Evolutionary conservation across 1,284 basidiomycete species (phyloP), one percentile per base, ranked within the genome.

Genomic region (Boletellus deceptivus): DNA sequence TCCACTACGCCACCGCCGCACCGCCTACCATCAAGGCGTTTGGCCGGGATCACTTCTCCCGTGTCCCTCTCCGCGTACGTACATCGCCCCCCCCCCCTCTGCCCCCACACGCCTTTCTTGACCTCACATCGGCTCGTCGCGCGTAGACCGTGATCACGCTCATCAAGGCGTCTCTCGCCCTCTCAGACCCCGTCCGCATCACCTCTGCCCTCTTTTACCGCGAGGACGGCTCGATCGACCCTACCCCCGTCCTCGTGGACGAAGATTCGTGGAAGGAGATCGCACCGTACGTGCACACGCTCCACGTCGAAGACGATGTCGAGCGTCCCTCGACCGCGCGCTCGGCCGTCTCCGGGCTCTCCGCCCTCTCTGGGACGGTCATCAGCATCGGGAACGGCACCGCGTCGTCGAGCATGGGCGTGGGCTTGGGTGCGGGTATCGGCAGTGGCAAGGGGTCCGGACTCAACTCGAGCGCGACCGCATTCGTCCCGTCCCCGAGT

Each of bases 191-290:
- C 40, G 17, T 65, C 22, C 55, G 41, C 18, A 24, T 69, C 24
- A 38, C 52, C 25, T 47, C 56, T 6, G 68, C 66, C 6, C 27
- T 54, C 33, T 66, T 66, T 38, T 66, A 62, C 43, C 52, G 63
- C 39, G 68, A 66, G 43, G 64, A 66, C 29, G 66, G 68, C 29
- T 52, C 56, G 36, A 27, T 70, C 33, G 63, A 69, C 33, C 34
- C 54, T 0, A 50, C 56, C 0, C 55, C 56, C 9, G 55, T 57
- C 16, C 48, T 60, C 20, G 31, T 66, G 14, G 64, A 66, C 18
- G 67, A 70, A 17, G 63, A 62, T 38, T 70, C 68, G 36, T 66
- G 64, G 68, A 64, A 59, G 14, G 64, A 70, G 29, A 63, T 70
- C 22, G 64, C 43, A 0, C 66, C 64, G 33, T 64, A 69, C 27